phyloP scores from a whole-genome alignment of 2,329 filamentous ascomycete genomes.

The Pestalotiopsis sp. region DNA sequence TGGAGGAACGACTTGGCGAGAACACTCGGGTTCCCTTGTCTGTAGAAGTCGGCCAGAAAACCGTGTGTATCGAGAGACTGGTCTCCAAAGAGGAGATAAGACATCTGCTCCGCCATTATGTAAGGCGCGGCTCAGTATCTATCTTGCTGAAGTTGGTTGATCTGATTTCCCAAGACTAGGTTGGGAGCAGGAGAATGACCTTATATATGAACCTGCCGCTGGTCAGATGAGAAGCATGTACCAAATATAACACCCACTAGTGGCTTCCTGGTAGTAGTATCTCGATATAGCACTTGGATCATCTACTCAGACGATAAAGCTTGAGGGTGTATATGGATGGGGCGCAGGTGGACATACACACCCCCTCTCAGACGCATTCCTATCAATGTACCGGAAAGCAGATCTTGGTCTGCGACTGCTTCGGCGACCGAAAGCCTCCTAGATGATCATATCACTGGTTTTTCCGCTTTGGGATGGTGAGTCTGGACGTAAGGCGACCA shows the following conservation, averaged over 20 bases:
- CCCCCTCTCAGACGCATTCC: conserved; percentile 21
- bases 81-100: conserved; percentile 68
- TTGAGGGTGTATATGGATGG: conserved; percentile 16
- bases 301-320: conserved; percentile 14
- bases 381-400: conserved; percentile 26
- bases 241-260: conserved; percentile 26
- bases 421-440: conserved; percentile 46
- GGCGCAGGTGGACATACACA: conserved; percentile 20
- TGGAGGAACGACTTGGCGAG: conserved; percentile 64
- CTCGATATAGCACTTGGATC: conserved; percentile 16
- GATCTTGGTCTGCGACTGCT: conserved; percentile 36
- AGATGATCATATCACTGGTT: conserved; percentile 33
- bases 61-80: conserved; percentile 68
- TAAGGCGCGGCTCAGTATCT: conserved; percentile 22
- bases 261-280: conserved; percentile 22
- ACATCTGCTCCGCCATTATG: conserved; percentile 48
- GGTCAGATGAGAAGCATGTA: conserved; percentile 17
- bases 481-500: conserved; percentile 22
- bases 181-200: conserved; percentile 18
- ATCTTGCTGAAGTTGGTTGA: conserved; percentile 14
- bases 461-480: conserved; percentile 34
- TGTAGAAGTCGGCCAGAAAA: conserved; percentile 58
- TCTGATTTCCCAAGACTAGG: conserved; percentile 18
- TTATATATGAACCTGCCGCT: conserved; percentile 24
- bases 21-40: conserved; percentile 43